A percentile compares a stretch with the other conserved stretches of the same genome.
phyloP scores from a whole-genome alignment of 805 yeast species.

The Sporopachydermia quercuum region DNA sequence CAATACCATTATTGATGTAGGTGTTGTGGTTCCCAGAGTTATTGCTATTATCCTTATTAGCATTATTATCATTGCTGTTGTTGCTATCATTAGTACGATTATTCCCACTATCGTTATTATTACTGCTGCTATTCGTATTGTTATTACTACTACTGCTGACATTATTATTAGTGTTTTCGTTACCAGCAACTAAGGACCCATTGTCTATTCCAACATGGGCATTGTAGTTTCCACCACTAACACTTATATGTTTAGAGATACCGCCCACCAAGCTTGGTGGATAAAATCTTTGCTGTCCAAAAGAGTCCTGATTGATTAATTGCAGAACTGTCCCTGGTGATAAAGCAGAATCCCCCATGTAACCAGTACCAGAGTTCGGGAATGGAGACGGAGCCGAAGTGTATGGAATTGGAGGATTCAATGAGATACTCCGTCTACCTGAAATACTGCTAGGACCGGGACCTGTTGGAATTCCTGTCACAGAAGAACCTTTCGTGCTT shows the following conservation, averaged over 20 bases:
- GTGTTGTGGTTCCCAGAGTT: not conserved
- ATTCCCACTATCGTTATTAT: too few relatives aligned
- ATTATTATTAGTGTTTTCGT: too few relatives aligned
- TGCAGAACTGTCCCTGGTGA: not conserved
- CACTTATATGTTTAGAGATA: too few relatives aligned
- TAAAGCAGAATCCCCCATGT: not conserved
- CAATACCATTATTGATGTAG: not conserved
- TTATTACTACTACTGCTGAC: too few relatives aligned
- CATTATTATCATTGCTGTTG: conserved; percentile 2
- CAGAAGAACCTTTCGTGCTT: too few relatives aligned
- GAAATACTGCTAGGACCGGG: not conserved
- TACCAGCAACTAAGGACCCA: too few relatives aligned
- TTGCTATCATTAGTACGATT: too few relatives aligned
- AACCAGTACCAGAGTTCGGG: not conserved
- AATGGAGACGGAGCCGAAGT: not conserved
- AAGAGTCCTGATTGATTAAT: not conserved
- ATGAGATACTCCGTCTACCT: not conserved
- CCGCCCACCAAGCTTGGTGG: not conserved
- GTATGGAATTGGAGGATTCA: too few relatives aligned
- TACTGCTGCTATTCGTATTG: too few relatives aligned
- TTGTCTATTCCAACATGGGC: too few relatives aligned
- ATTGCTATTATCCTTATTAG: conserved; percentile 1
- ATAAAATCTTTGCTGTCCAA: not conserved
- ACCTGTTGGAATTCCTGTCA: too few relatives aligned
- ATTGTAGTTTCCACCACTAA: too few relatives aligned